phyloP scores from a whole-genome alignment of 2,329 filamentous ascomycete species.

The Leptographium wingfieldii region DNA sequence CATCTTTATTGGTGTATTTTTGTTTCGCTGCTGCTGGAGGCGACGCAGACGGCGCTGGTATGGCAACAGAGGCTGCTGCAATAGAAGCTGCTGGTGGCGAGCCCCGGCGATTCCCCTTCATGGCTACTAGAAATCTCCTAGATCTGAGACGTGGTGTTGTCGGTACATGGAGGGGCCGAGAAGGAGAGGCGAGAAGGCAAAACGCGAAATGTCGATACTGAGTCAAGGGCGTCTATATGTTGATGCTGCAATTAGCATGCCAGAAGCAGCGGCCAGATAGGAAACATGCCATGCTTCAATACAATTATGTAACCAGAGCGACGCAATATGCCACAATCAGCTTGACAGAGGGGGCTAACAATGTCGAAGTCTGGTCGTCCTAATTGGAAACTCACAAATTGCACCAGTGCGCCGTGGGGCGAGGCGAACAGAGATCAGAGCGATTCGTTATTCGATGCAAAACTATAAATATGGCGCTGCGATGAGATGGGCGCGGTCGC shows the following conservation, averaged over 20 bases:
- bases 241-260: background rate
- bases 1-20: slow-evolving; percentile 56
- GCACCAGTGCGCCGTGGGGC: background rate
- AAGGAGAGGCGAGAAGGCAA: background rate
- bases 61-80: background rate
- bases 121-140: slow-evolving; percentile 8
- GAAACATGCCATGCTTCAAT: background rate
- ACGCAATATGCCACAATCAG: background rate
- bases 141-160: background rate
- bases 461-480: background rate
- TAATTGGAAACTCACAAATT: slow-evolving; percentile 2
- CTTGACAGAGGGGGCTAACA: background rate
- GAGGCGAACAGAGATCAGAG: background rate
- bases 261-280: background rate
- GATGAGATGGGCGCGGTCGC: background rate
- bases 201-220: background rate
- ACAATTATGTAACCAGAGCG: background rate
- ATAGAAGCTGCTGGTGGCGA: slow-evolving; percentile 14
- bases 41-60: slow-evolving; percentile 28
- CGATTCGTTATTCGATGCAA: background rate
- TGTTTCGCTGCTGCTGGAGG: slow-evolving; percentile 39
- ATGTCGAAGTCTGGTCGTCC: background rate
- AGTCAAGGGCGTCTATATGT: background rate
- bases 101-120: slow-evolving; percentile 23
- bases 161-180: slow-evolving; percentile 5